Percentiles rank a stretch among this genome's conserved stretches.
phyloP scores from a whole-genome alignment of 129 eudicot genomes.

The Sambucus nigra region DNA sequence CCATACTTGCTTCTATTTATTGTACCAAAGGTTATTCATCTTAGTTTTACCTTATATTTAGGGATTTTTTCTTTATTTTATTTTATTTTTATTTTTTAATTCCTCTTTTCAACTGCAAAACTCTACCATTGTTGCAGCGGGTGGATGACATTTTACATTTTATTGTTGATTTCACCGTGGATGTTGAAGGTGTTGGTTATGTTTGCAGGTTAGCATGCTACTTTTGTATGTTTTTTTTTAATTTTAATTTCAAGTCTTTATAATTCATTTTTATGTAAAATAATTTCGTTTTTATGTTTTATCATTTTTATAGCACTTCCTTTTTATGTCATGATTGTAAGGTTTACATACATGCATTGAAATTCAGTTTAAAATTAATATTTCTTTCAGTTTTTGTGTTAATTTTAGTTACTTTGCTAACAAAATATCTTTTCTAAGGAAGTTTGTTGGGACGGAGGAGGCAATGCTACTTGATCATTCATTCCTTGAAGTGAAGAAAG shows the following conservation, averaged over 20 bases:
- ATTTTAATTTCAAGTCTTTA: background rate
- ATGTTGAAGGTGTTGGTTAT: slow-evolving; percentile 85
- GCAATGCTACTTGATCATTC: slow-evolving; percentile 54
- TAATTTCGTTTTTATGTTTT: too few relatives aligned
- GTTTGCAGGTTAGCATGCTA: slow-evolving; percentile 62
- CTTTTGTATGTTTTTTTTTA: background rate
- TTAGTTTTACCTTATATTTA: slow-evolving; percentile 3
- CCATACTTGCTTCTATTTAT: slow-evolving; percentile 80
- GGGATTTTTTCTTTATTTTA: background rate
- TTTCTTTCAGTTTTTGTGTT: background rate
- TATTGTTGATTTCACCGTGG: slow-evolving; percentile 62
- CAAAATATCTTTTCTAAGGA: slow-evolving; percentile 17
- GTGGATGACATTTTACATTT: slow-evolving; percentile 84
- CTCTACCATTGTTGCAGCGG: slow-evolving; percentile 37
- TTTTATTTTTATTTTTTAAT: background rate
- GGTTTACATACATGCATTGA: background rate
- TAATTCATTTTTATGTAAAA: too few relatives aligned
- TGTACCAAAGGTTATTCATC: slow-evolving; percentile 62
- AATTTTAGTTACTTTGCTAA: slow-evolving; percentile 6
- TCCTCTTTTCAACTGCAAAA: background rate
- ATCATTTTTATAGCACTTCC: too few relatives aligned
- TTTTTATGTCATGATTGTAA: too few relatives aligned
- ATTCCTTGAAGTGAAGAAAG: slow-evolving; percentile 46
- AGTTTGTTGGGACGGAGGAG: slow-evolving; percentile 71
- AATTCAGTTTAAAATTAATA: background rate